These are phyloP conservation scores for Carex sylvatica DNA, from an alignment of 202 grass and related monocot genomes.

Conservation along the genomic window DNA sequence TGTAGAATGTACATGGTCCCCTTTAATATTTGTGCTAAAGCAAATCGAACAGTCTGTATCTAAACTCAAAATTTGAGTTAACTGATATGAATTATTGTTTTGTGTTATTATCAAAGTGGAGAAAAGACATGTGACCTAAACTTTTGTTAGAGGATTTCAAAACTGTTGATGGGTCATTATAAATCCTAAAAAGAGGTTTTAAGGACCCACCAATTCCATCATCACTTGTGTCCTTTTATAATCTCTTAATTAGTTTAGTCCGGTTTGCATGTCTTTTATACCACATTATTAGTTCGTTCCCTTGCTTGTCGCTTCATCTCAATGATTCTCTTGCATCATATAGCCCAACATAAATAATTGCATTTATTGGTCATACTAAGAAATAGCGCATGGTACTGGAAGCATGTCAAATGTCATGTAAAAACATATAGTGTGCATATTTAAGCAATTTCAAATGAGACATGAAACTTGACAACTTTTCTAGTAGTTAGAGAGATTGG, in stretches of 20 bases:
- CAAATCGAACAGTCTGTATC: too few species aligned
- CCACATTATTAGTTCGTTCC: not conserved
- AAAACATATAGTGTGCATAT: not conserved
- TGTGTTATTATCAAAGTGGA: not conserved
- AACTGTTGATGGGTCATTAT: slow-evolving; percentile 2
- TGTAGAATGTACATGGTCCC: too few species aligned
- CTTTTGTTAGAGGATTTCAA: slow-evolving; percentile 10
- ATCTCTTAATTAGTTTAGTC: not conserved
- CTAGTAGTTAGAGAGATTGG: too few species aligned
- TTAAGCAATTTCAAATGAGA: not conserved
- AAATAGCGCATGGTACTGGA: not conserved
- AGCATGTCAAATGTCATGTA: not conserved
- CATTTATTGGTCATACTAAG: not conserved
- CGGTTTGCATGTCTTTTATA: too few species aligned
- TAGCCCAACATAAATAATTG: slow-evolving; percentile 17
- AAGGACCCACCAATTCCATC: not conserved
- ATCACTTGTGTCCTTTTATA: not conserved
- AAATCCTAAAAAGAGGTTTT: not conserved
- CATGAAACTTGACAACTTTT: not conserved
- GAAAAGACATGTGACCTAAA: slow-evolving; percentile 23
- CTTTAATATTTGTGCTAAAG: too few species aligned
- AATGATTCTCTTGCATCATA: not conserved
- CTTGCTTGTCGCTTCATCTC: not conserved
- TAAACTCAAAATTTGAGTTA: too few species aligned
- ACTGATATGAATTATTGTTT: too few species aligned